A percentile compares a stretch with the other conserved stretches of the same genome.
Conservation (phyloP, 2,329 filamentous ascomycete genomes). For the Xylariaceae sp. region DNA sequence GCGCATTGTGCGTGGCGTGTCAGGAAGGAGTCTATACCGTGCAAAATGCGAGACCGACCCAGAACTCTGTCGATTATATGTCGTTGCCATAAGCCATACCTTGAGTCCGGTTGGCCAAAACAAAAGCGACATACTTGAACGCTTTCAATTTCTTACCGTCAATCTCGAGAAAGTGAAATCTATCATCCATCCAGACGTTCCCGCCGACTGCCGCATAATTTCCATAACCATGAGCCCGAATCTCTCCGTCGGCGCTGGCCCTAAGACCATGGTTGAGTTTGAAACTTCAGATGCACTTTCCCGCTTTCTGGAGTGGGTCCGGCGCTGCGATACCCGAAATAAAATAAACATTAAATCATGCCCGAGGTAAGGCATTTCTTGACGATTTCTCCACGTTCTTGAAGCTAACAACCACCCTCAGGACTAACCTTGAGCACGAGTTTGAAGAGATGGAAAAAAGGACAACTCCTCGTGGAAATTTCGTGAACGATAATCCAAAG, state of each 20-base stretch:
- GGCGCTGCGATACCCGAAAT: slow-evolving; percentile 1
- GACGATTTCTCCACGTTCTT: neutral
- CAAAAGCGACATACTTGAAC: slow-evolving; percentile 11
- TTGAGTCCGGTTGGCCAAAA: slow-evolving; percentile 20
- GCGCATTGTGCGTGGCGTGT: slow-evolving; percentile 20
- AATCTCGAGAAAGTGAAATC: slow-evolving; percentile 15
- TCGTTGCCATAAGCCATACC: slow-evolving; percentile 20
- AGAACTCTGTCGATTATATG: slow-evolving; percentile 18
- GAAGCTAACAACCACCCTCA: slow-evolving; percentile 12
- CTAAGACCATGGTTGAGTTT: slow-evolving; percentile 26
- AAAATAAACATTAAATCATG: neutral
- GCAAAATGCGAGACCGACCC: slow-evolving; percentile 4
- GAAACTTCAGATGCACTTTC: slow-evolving; percentile 10
- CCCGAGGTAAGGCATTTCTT: slow-evolving; percentile 8
- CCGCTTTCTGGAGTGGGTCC: slow-evolving; percentile 22
- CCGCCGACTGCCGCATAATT: slow-evolving; percentile 11
- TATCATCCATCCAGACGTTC: neutral
- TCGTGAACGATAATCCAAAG: slow-evolving; percentile 7
- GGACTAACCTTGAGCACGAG: slow-evolving; percentile 15
- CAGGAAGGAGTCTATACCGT: slow-evolving; percentile 21
- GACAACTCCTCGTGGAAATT: slow-evolving; percentile 5
- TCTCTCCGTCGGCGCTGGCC: slow-evolving; percentile 4
- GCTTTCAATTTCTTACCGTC: slow-evolving; percentile 21
- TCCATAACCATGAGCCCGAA: slow-evolving; percentile 2
- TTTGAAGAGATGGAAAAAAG: slow-evolving; percentile 11